Percentiles rank a stretch among this genome's conserved stretches.
phyloP scores from a whole-genome alignment of 176 grass and related monocot species.

The Secale cereale region DNA sequence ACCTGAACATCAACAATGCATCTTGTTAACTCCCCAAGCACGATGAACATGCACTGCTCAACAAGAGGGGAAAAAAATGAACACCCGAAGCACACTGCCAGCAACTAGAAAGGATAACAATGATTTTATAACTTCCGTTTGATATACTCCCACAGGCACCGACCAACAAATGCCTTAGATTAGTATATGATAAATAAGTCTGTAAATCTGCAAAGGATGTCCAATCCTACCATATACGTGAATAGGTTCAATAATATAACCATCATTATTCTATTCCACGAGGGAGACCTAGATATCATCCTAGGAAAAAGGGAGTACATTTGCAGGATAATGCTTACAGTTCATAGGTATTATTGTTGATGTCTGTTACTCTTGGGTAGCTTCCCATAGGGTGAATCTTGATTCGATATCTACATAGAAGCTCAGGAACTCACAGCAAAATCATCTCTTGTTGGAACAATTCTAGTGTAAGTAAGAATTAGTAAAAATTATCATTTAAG shows the following conservation, averaged over 20 bases:
- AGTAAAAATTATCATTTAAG: neutral
- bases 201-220: neutral
- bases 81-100: neutral
- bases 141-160: neutral
- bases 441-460: neutral
- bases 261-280: neutral
- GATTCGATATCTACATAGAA: slow-evolving; percentile 70
- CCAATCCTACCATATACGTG: neutral
- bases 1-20: slow-evolving; percentile 45
- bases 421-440: slow-evolving; percentile 19
- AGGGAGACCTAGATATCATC: neutral
- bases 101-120: neutral
- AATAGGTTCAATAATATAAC: neutral
- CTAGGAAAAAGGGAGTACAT: neutral
- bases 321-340: slow-evolving; percentile 53
- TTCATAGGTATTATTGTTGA: slow-evolving; percentile 84
- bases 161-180: neutral
- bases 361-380: slow-evolving; percentile 85
- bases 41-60: neutral
- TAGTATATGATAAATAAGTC: neutral
- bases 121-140: neutral
- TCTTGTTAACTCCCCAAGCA: slow-evolving; percentile 2
- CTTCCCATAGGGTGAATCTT: slow-evolving; percentile 98
- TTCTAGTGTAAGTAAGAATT: neutral
- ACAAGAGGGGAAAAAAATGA: neutral